These are phyloP conservation scores for Avena sativa DNA, from an alignment of 176 grass and related monocot species.

Conservation along the genomic window DNA sequence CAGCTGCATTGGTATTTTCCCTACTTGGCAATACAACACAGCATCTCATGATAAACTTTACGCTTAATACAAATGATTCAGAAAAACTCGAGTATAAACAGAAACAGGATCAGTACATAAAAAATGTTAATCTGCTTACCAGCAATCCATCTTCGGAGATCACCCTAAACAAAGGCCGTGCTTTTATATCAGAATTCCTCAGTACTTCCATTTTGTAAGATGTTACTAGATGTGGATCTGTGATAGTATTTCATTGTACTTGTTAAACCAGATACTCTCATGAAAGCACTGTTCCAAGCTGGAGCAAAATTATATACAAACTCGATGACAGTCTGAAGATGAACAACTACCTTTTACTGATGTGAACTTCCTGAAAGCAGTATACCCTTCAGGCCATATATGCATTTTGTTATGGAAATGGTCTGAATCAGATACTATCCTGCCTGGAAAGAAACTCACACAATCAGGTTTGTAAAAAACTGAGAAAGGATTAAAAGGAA, in stretches of 20 bases:
- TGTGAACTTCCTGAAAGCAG: conserved; percentile 84
- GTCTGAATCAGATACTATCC: conserved; percentile 86
- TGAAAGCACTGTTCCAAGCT: conserved; percentile 26
- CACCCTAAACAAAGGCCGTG: conserved; percentile 83
- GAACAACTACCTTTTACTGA: conserved; percentile 71
- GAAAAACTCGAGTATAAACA: background rate
- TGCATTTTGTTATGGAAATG: conserved; percentile 97
- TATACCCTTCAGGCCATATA: conserved; percentile 99
- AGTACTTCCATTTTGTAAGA: conserved; percentile 97
- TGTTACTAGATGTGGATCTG: conserved; percentile 77
- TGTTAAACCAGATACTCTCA: conserved; percentile 26
- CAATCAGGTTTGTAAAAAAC: conserved; percentile 7
- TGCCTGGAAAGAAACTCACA: conserved; percentile 67
- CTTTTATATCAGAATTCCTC: conserved; percentile 87
- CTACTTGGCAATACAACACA: conserved; percentile 34
- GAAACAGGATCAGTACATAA: conserved; percentile 17
- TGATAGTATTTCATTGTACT: conserved; percentile 47
- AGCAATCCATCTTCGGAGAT: conserved; percentile 76
- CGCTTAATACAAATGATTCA: conserved; percentile 1
- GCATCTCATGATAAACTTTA: conserved; percentile 18
- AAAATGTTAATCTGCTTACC: conserved; percentile 55
- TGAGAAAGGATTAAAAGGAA: conserved; percentile 14
- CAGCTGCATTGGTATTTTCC: conserved; percentile 5
- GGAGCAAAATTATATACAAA: background rate
- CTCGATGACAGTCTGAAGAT: conserved; percentile 12